Percentiles rank a stretch among this genome's conserved stretches.
These are phyloP conservation scores for Penicillium cinerascens DNA, from an alignment of 495 filamentous ascomycete species.

Conservation along the genomic window DNA sequence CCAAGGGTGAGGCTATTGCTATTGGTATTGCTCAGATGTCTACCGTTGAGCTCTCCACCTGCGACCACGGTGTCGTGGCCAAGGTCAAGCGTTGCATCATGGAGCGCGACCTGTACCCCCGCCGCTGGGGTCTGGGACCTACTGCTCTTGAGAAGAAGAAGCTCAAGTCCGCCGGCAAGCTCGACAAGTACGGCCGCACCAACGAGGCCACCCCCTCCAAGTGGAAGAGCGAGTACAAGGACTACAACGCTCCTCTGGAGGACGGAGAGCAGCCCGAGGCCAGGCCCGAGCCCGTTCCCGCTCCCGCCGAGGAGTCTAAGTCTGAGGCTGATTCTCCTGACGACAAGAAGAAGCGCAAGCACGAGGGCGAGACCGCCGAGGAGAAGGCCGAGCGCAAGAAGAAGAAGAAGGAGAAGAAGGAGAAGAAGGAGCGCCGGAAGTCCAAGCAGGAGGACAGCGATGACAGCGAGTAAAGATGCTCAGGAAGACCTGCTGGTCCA, in stretches of 20 bases:
- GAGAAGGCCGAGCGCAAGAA: conserved; percentile 72
- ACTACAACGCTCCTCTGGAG: conserved; percentile 62
- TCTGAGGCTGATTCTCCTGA: conserved; percentile 39
- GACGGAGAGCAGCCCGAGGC: conserved; percentile 39
- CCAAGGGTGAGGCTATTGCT: conserved; percentile 97
- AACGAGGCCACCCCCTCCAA: conserved; percentile 90
- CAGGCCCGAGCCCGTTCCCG: conserved; percentile 30
- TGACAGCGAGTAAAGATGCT: conserved; percentile 50
- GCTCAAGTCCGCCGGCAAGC: conserved; percentile 94
- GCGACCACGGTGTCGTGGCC: conserved; percentile 93
- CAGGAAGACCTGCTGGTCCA: conserved; percentile 30
- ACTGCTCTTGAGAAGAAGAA: conserved; percentile 96
- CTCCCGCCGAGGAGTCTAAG: conserved; percentile 25
- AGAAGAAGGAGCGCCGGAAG: conserved; percentile 69
- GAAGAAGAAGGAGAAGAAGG: conserved; percentile 69
- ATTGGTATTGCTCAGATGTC: conserved; percentile 95
- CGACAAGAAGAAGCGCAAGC: conserved; percentile 73
- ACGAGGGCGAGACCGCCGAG: conserved; percentile 75
- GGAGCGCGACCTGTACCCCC: conserved; percentile 95
- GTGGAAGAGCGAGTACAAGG: conserved; percentile 87
- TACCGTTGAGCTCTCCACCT: conserved; percentile 83
- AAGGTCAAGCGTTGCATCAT: conserved; percentile 99
- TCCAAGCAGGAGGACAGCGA: conserved; percentile 55
- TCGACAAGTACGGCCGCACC: conserved; percentile 91
- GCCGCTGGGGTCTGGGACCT: conserved; percentile 91